phyloP scores from a whole-genome alignment of 2,329 filamentous ascomycete genomes.

The Fusarium sp. region DNA sequence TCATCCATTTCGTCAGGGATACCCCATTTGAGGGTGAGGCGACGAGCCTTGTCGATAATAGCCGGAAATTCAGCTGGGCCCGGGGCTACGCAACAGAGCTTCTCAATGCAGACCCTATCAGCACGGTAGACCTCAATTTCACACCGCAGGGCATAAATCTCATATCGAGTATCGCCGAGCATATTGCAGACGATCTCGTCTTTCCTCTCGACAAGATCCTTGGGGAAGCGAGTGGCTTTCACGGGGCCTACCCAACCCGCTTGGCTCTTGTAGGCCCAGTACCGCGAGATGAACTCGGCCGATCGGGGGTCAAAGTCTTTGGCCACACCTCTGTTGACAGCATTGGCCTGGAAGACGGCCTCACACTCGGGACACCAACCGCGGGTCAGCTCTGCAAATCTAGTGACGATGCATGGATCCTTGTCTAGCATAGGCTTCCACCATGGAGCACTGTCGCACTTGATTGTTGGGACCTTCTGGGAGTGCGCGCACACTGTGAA shows the following conservation, averaged over 20 bases:
- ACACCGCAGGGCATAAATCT: neutral
- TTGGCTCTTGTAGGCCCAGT: neutral
- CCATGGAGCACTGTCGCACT: neutral
- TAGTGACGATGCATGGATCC: neutral
- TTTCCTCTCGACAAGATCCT: neutral
- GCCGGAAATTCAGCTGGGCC: neutral
- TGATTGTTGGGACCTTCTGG: neutral
- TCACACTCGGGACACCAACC: neutral
- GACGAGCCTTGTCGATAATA: neutral
- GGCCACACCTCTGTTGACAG: neutral
- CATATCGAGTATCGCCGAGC: neutral
- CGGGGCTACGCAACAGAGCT: neutral
- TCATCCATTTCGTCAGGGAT: neutral
- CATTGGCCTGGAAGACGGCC: neutral
- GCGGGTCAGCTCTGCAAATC: neutral
- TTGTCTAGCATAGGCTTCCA: neutral
- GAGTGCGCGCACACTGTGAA: neutral
- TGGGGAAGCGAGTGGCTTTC: neutral
- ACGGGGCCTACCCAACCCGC: neutral
- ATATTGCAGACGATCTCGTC: neutral
- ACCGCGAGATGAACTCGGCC: neutral
- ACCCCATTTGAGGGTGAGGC: neutral
- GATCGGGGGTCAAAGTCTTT: neutral
- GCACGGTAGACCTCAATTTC: neutral
- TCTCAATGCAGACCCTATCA: neutral